Evolutionary conservation across 805 yeast genomes (phyloP).

Genomic region (Metschnikowia cerradonensis): DNA sequence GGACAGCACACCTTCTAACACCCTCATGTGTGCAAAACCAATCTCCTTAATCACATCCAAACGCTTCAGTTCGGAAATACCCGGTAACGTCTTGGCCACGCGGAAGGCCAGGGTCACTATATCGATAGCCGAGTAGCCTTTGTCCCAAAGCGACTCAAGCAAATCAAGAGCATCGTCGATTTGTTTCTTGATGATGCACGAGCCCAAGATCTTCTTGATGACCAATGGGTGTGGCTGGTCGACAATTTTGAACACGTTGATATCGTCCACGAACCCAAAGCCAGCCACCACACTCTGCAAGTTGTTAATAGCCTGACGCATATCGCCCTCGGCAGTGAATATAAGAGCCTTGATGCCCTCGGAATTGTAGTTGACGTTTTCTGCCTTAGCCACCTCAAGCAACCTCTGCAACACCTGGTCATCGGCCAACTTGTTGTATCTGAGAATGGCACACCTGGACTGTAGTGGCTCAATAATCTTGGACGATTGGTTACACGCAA

Average conservation of each 20-base stretch:
- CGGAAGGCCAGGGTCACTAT: constrained; percentile 86
- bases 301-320: constrained; percentile 97
- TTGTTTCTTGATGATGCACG: constrained; percentile 34
- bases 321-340: constrained; percentile 96
- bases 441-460: constrained; percentile 89
- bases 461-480: constrained; percentile 96
- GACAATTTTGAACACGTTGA: constrained; percentile 90
- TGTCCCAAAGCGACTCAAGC: constrained; percentile 71
- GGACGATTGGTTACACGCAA: constrained; percentile 92
- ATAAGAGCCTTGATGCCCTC: constrained; percentile 91
- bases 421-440: constrained; percentile 78
- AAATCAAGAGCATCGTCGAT: constrained; percentile 65
- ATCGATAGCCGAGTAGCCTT: constrained; percentile 92
- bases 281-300: constrained; percentile 93
- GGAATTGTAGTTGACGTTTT: constrained; percentile 72
- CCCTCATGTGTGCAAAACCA: constrained; percentile 88
- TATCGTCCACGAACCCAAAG: constrained; percentile 83
- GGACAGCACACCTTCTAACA: constrained; percentile 88
- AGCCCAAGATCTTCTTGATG: constrained; percentile 57
- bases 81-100: constrained; percentile 73
- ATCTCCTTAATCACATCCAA: constrained; percentile 79
- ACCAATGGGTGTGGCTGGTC: constrained; percentile 95
- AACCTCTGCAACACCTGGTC: constrained; percentile 79
- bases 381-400: constrained; percentile 63
- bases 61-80: constrained; percentile 62